Conservation (phyloP, 2,329 filamentous ascomycete species). For the Pseudocercospora pini-densiflorae region DNA sequence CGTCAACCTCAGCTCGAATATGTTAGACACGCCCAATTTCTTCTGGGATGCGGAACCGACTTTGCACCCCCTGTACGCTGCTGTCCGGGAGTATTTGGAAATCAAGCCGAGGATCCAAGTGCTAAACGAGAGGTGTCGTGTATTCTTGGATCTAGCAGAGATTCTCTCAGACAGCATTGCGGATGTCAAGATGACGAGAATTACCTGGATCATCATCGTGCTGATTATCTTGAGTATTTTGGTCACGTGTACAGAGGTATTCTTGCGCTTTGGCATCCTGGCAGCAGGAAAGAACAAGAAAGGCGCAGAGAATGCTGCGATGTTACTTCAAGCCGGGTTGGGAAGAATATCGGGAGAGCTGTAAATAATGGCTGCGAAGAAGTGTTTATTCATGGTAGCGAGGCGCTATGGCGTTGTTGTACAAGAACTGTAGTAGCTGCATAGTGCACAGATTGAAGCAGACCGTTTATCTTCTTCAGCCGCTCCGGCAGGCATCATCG, state of each 20-base stretch:
- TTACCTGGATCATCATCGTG: slow-evolving; percentile 98
- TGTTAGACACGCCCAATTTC: slow-evolving; percentile 94
- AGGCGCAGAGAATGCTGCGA: slow-evolving; percentile 15
- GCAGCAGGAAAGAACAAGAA: slow-evolving; percentile 28
- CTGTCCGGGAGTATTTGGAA: slow-evolving; percentile 95
- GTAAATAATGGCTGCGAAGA: neutral
- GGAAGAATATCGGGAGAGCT: slow-evolving; percentile 1
- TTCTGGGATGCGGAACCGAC: slow-evolving; percentile 99
- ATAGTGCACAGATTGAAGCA: neutral
- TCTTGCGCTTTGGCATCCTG: slow-evolving; percentile 80
- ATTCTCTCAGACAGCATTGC: slow-evolving; percentile 91
- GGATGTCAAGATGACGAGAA: slow-evolving; percentile 91
- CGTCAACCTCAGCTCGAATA: slow-evolving; percentile 98
- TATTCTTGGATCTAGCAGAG: slow-evolving; percentile 95
- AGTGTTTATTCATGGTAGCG: neutral
- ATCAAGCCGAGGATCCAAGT: slow-evolving; percentile 96
- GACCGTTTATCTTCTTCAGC: neutral
- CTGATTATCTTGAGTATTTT: slow-evolving; percentile 89
- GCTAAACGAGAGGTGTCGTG: slow-evolving; percentile 93
- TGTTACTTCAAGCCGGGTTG: slow-evolving; percentile 12
- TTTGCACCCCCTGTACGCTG: slow-evolving; percentile 89
- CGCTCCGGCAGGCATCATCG: neutral
- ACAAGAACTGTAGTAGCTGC: neutral
- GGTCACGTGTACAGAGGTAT: slow-evolving; percentile 88
- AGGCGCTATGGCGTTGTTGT: slow-evolving; percentile 8